These are phyloP conservation scores for Clavispora phyllophila DNA, from an alignment of 805 yeast genomes.

Conservation along the genomic window DNA sequence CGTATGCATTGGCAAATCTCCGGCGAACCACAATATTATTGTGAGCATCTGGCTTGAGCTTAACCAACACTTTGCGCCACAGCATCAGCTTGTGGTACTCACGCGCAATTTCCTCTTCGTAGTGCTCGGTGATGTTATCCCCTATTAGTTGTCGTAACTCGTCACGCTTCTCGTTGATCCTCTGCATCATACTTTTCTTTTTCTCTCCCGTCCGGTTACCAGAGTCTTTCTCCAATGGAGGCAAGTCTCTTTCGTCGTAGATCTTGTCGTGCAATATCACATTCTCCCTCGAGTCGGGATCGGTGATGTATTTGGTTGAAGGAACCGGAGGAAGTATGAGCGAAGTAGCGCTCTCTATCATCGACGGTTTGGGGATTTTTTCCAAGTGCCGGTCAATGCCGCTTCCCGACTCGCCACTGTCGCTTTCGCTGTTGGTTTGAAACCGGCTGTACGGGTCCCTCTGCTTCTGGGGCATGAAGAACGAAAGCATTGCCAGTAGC, in stretches of 20 bases:
- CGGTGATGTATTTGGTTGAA: slow-evolving; percentile 53
- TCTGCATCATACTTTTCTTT: slow-evolving; percentile 12
- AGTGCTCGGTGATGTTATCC: slow-evolving; percentile 29
- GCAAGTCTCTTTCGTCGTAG: slow-evolving; percentile 56
- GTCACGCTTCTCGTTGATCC: slow-evolving; percentile 13
- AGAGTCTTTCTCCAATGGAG: slow-evolving; percentile 1
- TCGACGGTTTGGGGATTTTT: slow-evolving; percentile 62
- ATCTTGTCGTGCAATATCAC: slow-evolving; percentile 79
- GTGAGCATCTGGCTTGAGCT: slow-evolving; percentile 88
- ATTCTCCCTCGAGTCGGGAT: slow-evolving; percentile 61
- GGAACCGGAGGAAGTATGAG: slow-evolving; percentile 81
- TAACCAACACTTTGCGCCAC: slow-evolving; percentile 90
- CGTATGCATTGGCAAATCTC: slow-evolving; percentile 86
- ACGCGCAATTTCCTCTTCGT: slow-evolving; percentile 81
- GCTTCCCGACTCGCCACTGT: neutral
- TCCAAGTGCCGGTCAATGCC: slow-evolving; percentile 2
- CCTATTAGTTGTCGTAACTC: slow-evolving; percentile 12
- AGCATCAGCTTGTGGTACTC: slow-evolving; percentile 78
- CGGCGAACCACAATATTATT: slow-evolving; percentile 88
- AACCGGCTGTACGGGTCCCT: slow-evolving; percentile 12
- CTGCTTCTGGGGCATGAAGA: slow-evolving; percentile 40
- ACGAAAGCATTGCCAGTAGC: slow-evolving; percentile 34
- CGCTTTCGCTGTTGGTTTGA: slow-evolving; percentile 17
- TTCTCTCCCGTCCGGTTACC: neutral
- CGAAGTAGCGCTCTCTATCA: slow-evolving; percentile 72